Evolutionary conservation across 371 early-diverging fungal species (phyloP), one percentile per base, ranked within the genome.

Genomic region (Lichtheimia ramosa): DNA sequence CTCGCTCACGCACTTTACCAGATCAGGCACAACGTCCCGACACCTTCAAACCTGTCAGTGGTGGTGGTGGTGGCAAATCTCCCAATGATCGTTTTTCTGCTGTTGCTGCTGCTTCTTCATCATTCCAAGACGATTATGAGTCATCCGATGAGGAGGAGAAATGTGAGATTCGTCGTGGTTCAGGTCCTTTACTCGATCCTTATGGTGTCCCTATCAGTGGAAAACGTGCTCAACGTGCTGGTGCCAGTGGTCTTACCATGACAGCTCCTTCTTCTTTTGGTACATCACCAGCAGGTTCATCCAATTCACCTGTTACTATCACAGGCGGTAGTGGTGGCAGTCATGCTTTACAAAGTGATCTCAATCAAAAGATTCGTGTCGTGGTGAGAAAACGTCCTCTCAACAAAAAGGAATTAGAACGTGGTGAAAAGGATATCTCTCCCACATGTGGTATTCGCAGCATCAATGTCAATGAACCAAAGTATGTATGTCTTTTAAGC

Each of bases 321-420:
- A 34, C 34, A 0, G 34, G 34, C 10, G 34, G 34, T 8, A 10
- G 34, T 8, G 34, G 34, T 34, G 10, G 41, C 54, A 57, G 18
- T 60, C 12, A 51, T 49, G 18, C 21, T 20, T 14, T 14, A 27
- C 42, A 65, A 46, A 69, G 61, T 41, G 85, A 86, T 56, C 65
- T 89, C 54, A 79, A 71, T 42, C 91, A 91, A 51, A 83, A 88
- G 59, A 97, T 97, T 62, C 88, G 95, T 42, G 98, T 97, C 25
- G 96, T 96, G 63, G 96, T 96, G 43, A 83, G 98, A 58, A 97
- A 97, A 69, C 79, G 98, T 25, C 98, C 98, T 4, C 70, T 97
- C 53, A 94, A 81, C 76, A 78, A 77, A 53, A 92, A 92, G 69
- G 98, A 97, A 69, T 41, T 83, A 23, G 85, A 84, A 23, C 76